Conservation (phyloP, 305 asterid genomes). For the Euphrasia arctica region DNA sequence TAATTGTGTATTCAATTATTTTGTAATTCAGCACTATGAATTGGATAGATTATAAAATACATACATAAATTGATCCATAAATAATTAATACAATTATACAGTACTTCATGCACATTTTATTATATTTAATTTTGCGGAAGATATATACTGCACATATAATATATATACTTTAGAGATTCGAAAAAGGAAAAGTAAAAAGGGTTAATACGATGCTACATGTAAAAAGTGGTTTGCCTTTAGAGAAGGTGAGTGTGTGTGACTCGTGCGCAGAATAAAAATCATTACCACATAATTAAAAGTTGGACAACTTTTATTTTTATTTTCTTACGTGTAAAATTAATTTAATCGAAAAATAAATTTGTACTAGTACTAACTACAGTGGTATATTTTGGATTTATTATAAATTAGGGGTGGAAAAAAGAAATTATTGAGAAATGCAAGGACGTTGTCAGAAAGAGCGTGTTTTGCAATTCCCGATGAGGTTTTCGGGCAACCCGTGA, state of each 20-base stretch:
- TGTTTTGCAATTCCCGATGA: conserved; percentile 42
- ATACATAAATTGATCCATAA: not conserved
- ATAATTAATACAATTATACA: not conserved
- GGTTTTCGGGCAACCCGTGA: conserved; percentile 41
- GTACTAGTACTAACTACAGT: not conserved
- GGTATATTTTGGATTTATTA: not conserved
- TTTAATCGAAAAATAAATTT: not conserved
- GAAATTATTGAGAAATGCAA: not conserved
- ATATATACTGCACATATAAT: no score
- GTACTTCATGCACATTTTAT: not conserved
- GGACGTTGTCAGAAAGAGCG: conserved; percentile 26
- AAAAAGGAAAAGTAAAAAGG: conserved; percentile 22
- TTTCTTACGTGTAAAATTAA: not conserved
- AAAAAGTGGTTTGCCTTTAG: conserved; percentile 55
- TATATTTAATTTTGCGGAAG: not conserved
- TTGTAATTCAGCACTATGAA: no score
- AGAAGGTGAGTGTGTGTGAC: not conserved
- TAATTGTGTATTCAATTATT: no score
- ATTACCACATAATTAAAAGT: conserved; percentile 55
- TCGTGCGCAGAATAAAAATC: conserved; percentile 52
- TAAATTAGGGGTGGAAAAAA: not conserved
- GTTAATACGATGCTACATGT: conserved; percentile 23
- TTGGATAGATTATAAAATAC: no score
- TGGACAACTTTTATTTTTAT: conserved; percentile 1
- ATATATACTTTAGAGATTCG: conserved; percentile 22